Evolutionary conservation across 116 monocot genomes (phyloP), one percentile per base, ranked within the genome.

Genomic region (Phalaenopsis hybrid): DNA sequence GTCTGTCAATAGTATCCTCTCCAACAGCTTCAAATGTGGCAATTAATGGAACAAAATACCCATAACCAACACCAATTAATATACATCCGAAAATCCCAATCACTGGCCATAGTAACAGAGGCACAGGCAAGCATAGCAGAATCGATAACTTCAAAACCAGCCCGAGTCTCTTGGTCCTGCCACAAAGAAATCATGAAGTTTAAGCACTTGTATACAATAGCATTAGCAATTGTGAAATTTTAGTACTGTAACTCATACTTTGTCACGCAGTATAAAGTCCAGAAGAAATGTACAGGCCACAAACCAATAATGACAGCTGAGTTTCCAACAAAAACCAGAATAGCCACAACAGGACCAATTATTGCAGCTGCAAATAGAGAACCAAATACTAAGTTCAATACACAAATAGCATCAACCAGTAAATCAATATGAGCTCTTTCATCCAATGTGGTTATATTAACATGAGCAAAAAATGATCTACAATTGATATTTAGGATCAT

Each of bases 241-340:
- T n/a, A 67, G n/a, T n/a, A 9, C 11, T 73, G 37, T 73, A 34
- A 41, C 28, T 15, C 65, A 17, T 87, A 96, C 96, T 82, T 89
- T 10, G 82, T 45, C 16, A 93, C 57, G 79, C 96, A 93, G 80
- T 86, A 93, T 78, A 88, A 92, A 37, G 92, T 93, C 96, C 96
- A 93, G 50, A 96, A 50, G 81, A 88, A 87, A 89, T 96, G 96
- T 15, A 92, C 96, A 52, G 93, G 91, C 96, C 96, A 96, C 17
- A 96, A 87, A 82, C 93, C 93, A 13, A 96, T 90, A 74, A 93
- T 86, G 8, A 93, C 93, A 37, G 92, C 85, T 79, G 85, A 83
- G 77, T 85, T 96, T 59, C 96, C 96, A 16, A 86, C 17, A 31
- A 90, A 82, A 52, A 96, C 48, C 69, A 93, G 46, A 25, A 80